Evolutionary conservation across 129 eudicot species (phyloP).

Genomic region (Chrysanthemum lavandulifolium): DNA sequence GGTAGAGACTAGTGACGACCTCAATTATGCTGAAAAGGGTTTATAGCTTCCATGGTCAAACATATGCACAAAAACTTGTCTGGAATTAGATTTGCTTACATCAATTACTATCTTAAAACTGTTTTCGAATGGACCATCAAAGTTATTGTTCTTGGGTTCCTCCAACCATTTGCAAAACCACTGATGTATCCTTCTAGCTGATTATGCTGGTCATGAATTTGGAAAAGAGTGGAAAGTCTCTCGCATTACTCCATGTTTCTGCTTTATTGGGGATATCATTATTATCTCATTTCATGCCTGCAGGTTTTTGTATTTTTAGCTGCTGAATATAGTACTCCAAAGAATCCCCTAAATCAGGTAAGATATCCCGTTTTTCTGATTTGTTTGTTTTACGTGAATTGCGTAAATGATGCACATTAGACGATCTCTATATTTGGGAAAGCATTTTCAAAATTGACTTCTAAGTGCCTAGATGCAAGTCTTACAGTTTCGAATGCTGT

Average conservation of each 20-base stretch:
- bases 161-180: no score
- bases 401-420: neutral
- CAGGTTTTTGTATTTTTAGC: slow-evolving; percentile 98
- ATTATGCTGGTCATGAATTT: neutral
- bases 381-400: neutral
- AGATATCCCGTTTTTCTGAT: neutral
- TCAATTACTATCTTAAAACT: neutral
- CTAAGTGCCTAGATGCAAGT: neutral
- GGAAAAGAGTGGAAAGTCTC: neutral
- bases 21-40: neutral
- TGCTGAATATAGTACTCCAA: slow-evolving; percentile 92
- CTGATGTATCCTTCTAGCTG: neutral
- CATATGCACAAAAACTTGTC: neutral
- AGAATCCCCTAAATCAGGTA: slow-evolving; percentile 84
- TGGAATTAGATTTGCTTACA: neutral
- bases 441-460: neutral
- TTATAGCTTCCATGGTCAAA: slow-evolving; percentile 12
- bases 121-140: neutral
- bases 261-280: neutral
- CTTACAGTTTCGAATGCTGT: neutral
- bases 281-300: slow-evolving; percentile 18
- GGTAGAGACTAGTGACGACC: neutral
- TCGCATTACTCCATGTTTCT: neutral
- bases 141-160: neutral
- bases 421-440: neutral